Conservation (phyloP, 345 rosid species). For the Sonneratia caseolaris region DNA sequence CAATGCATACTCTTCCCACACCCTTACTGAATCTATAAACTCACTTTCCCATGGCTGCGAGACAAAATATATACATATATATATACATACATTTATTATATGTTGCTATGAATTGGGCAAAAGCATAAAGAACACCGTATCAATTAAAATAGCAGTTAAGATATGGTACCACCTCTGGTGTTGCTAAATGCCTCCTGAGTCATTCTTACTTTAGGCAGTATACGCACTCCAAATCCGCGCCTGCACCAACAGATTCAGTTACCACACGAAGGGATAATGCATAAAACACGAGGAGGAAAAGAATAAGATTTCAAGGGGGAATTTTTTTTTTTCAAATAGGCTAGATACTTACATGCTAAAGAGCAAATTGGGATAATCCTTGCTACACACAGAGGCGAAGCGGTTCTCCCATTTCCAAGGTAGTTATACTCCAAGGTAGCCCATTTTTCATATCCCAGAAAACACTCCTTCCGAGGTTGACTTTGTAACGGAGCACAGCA, state of each 20-base stretch:
- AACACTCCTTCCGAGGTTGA: conserved; percentile 98
- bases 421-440: conserved; percentile 94
- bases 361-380: conserved; percentile 96
- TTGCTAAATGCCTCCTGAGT: conserved; percentile 98
- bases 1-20: conserved; percentile 98
- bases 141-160: too few species aligned
- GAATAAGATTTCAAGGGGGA: too few species aligned
- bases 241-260: too few species aligned
- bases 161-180: conserved; percentile 56
- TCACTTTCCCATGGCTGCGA: conserved; percentile 99
- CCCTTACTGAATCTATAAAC: conserved; percentile 97
- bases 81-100: conserved; percentile 76
- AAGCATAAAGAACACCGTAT: too few species aligned
- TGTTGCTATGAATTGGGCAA: too few species aligned
- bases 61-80: conserved; percentile 56
- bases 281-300: too few species aligned
- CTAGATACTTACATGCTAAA: conserved; percentile 67
- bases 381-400: conserved; percentile 96
- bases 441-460: conserved; percentile 99
- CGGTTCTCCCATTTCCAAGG: conserved; percentile 97
- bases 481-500: too few species aligned
- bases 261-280: too few species aligned
- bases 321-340: too few species aligned
- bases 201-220: conserved; percentile 97
- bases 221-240: conserved; percentile 84